Evolutionary conservation across 345 rosid species (phyloP).

Genomic region (Hibiscus mutabilis): DNA sequence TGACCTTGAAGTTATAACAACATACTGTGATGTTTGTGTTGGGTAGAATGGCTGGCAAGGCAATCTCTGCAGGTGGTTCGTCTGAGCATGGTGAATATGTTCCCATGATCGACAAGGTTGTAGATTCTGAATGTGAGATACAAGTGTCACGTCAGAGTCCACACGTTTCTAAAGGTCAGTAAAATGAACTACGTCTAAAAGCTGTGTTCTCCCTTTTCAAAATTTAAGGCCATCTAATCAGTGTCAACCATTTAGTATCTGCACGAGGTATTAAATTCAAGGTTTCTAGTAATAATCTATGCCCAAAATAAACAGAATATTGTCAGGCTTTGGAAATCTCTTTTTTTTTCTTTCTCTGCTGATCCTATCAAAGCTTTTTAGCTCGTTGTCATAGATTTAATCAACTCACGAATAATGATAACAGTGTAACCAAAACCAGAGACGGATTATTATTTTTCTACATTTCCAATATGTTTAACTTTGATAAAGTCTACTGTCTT

Average conservation of each 20-base stretch:
- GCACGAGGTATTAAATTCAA: background rate
- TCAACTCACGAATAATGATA: background rate
- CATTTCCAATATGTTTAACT: background rate
- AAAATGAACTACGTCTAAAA: background rate
- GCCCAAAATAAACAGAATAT: background rate
- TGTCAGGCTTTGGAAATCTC: background rate
- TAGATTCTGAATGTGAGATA: background rate
- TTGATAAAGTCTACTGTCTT: slow-evolving; percentile 13
- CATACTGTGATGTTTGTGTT: slow-evolving; percentile 18
- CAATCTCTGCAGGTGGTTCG: background rate
- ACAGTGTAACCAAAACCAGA: background rate
- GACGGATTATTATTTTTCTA: background rate
- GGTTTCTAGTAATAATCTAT: background rate
- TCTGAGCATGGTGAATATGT: background rate
- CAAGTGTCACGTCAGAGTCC: background rate
- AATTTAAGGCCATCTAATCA: background rate
- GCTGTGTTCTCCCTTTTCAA: background rate
- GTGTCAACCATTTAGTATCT: background rate
- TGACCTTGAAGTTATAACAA: background rate
- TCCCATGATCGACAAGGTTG: background rate
- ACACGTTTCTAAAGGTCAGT: background rate
- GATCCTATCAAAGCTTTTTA: background rate
- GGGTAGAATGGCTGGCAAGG: background rate
- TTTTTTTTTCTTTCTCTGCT: background rate
- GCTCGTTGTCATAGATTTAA: background rate